Base-by-base conservation (phyloP, 495 filamentous ascomycete species). In the Penicillium longicatenatum region DNA sequence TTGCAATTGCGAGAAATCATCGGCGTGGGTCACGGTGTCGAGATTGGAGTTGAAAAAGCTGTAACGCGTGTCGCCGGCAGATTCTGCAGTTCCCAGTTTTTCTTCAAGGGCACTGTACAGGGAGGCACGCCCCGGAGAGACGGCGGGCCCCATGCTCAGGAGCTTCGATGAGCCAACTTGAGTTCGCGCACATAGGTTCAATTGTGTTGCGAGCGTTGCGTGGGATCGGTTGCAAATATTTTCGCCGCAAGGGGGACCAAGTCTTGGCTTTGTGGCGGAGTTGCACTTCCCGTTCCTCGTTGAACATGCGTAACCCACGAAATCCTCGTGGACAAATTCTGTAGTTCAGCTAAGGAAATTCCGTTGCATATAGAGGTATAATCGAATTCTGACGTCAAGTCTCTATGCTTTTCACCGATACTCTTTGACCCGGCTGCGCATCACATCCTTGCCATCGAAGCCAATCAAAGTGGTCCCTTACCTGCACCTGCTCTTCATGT, bases 11-110 rank as follows among this genome's bases (percentile, higher is more conserved):
- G 21, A 22, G 12, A 43, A 26, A 21, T 17, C 30, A 17, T 53
- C 20, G 35, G 50, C 50, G 11, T 30, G 50, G 19, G n/a, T 26
- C 6, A 53, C 50, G 14, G 17, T 21, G n/a, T 53, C 22, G 7
- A 43, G 37, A 20, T 22, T 22, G 26, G 50, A 8, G 22, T 35
- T 53, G 37, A 53, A 53, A 26, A 53, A 53, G 14, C 35, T 53
- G 35, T 53, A 53, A 16, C 37, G 37, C 16, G 37, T 39, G 37
- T 39, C 37, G 14, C 37, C 16, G 16, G 37, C 37, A 39, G 37
- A 39, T 39, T 39, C 37, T 39, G 14, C 37, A 10, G 31, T 14
- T 17, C 14, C 16, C 37, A 17, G 6, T 39, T 39, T 39, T 39
- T 39, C 37, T 39, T 39, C 37, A 39, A 39, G 37, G 37, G 37